Evolutionary conservation across 2,329 filamentous ascomycete species (phyloP).

Genomic region (Trichoderma brevicompactum): DNA sequence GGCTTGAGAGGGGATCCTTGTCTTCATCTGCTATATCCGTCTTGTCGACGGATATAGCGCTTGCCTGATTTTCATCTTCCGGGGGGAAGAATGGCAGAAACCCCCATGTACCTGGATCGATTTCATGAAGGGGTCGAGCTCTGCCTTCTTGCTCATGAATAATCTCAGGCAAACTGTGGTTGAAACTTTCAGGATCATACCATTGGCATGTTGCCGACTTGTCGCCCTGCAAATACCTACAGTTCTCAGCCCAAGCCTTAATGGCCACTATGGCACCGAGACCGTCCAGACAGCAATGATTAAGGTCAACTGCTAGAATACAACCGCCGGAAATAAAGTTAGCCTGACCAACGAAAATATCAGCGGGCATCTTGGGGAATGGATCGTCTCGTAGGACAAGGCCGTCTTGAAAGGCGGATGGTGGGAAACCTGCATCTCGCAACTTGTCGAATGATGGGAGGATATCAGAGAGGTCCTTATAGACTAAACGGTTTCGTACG

Average conservation of each 20-base stretch:
- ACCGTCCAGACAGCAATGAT: constrained; percentile 39
- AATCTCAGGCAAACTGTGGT: constrained; percentile 38
- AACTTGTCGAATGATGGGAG: constrained; percentile 37
- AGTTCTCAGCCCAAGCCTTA: constrained; percentile 41
- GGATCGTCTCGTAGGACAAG: constrained; percentile 35
- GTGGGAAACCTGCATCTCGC: constrained; percentile 35
- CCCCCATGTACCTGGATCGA: constrained; percentile 36
- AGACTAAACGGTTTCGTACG: background rate
- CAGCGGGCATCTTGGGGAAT: constrained; percentile 37
- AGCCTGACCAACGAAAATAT: constrained; percentile 39
- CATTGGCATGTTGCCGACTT: constrained; percentile 36
- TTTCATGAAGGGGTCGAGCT: constrained; percentile 32
- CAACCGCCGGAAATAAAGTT: constrained; percentile 42
- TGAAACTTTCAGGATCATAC: constrained; percentile 40
- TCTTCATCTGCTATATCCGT: background rate
- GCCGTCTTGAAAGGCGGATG: constrained; percentile 38
- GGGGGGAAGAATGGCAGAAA: constrained; percentile 1
- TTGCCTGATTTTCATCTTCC: background rate
- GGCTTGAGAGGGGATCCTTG: background rate
- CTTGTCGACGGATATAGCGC: background rate
- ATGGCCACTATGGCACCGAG: constrained; percentile 38
- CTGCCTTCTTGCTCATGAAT: constrained; percentile 38
- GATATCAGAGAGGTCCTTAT: constrained; percentile 31
- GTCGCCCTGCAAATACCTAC: constrained; percentile 38
- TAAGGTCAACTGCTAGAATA: constrained; percentile 36